Base-by-base conservation (phyloP, 1,284 basidiomycete species). In the Schizopora paradoxa region DNA sequence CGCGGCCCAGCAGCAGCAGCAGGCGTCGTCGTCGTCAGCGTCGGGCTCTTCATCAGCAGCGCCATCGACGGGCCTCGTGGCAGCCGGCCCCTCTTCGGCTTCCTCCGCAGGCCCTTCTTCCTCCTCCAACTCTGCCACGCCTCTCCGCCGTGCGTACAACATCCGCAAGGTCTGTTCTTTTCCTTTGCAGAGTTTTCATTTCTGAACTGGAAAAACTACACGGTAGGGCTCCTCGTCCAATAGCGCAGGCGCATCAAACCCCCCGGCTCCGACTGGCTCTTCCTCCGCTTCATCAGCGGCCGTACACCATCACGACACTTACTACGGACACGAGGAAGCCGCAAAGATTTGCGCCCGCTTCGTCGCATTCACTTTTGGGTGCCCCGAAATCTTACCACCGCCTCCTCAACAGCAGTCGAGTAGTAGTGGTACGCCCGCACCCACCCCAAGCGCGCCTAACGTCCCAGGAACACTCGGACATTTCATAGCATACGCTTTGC, bases 401-500 rank as follows among this genome's bases (percentile, higher is more conserved):
- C 45, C 5, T 13, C 7, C 32, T 5, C 33, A 35, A 14, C 33
- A 35, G 33, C 33, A 35, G 11, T 22, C 7, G 10, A 13, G 18
- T 13, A 32, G 31, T 6, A 32, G 3, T 3, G 18, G 31, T 32
- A 2, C 31, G 3, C 3, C n/a, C 31, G 31, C n/a, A 6, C 16
- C 58, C 25, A 59, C 77, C 0, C 71, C 76, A 0, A 62, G 69
- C 0, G 66, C 76, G 0, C 75, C 71, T 0, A 74, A 74, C 25
- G 70, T 75, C 0, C 72, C 74, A 5, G 75, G 78, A 2, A 74
- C 78, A 4, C 67, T 92, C 0, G 86, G 86, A 0, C 74, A 84
- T 49, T 91, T 91, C 62, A 86, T 92, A 55, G 91, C 91, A 0
- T 95, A 95, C 58, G 86, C 90, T 0, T 73, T 95, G 5, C 90